Evolutionary conservation across 768 basidiomycete species (phyloP), one percentile per base, ranked within the genome.

Genomic region (Tricholoma sp.): DNA sequence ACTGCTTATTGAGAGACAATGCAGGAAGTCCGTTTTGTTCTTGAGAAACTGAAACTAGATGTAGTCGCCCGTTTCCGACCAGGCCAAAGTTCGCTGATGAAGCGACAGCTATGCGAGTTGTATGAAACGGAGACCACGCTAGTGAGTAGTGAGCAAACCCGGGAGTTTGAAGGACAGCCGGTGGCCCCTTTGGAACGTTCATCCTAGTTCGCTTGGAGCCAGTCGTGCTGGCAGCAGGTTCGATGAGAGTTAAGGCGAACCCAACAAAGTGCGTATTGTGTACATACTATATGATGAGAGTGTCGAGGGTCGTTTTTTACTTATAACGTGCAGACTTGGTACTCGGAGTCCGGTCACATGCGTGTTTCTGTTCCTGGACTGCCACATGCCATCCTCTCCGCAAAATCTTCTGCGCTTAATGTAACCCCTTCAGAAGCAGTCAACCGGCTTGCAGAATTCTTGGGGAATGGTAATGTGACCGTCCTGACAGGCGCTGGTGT

Each of bases 31-130:
- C 78, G 31, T 72, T 73, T 0, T 79, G 80, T 13, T 75, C 78
- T 28, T 79, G 74, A 24, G 68, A 71, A 18, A 85, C 71, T 1
- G 85, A 82, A 52, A 80, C 78, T 20, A 88, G 67, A 67, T 88
- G 89, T 42, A 98, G 67, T n/a, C 95, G 79, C 1, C 96, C 96
- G 71, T 97, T 98, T 24, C 96, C 96, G 32, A 98, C 90, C 4
- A 98, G 79, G 2, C 96, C 96, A 70, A 93, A 98, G 72, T 98
- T 96, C 28, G 94, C 91, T 0, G 92, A 80, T 6, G 91, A 91
- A 4, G 91, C 89, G 33, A 93, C 74, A 1, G 91, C 91, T 42
- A 93, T 67, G 34, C 87, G 82, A 13, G 79, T 75, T 20, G 79
- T 84, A 68, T 89, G 86, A 65, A 94, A 94, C 4, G 92, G 91